Conservation (phyloP, 1,284 basidiomycete genomes). For the Flammula alnicola region DNA sequence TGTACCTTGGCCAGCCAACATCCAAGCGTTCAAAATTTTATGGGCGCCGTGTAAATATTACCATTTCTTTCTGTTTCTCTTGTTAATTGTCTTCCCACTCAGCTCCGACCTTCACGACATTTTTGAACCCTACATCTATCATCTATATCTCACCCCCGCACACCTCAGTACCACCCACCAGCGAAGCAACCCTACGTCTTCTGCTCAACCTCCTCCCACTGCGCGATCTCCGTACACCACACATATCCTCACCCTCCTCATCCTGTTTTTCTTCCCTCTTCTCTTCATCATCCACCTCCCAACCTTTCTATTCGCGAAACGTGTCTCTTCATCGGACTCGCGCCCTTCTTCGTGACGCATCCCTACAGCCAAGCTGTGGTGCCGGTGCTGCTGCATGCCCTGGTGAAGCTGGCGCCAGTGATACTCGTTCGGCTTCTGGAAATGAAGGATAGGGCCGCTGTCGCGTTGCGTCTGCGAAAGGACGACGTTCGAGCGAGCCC, state of each 20-base stretch:
- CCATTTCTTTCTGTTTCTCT: constrained; percentile 1
- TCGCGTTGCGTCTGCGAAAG: background rate
- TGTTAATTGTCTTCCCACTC: constrained; percentile 18
- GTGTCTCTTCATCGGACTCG: constrained; percentile 58
- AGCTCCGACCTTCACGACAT: constrained; percentile 32
- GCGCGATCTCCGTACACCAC: constrained; percentile 55
- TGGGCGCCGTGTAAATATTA: constrained; percentile 67
- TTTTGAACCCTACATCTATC: constrained; percentile 33
- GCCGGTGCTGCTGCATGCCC: constrained; percentile 19
- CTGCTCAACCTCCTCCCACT: constrained; percentile 30
- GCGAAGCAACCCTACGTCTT: constrained; percentile 13
- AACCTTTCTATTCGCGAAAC: constrained; percentile 59
- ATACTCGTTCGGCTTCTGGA: constrained; percentile 3
- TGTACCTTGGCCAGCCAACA: constrained; percentile 75
- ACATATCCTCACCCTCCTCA: constrained; percentile 52
- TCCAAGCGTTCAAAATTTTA: constrained; percentile 81
- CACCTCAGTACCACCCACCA: constrained; percentile 20
- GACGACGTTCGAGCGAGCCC: background rate
- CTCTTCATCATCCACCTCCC: constrained; percentile 53
- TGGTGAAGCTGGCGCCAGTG: constrained; percentile 10
- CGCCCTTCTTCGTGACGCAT: constrained; percentile 57
- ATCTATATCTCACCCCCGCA: constrained; percentile 35
- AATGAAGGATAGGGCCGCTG: background rate
- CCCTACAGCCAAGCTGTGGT: constrained; percentile 45
- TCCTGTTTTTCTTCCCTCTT: constrained; percentile 48